phyloP scores from a whole-genome alignment of 2,329 filamentous ascomycete species.

The Plenodomus biglobosus region DNA sequence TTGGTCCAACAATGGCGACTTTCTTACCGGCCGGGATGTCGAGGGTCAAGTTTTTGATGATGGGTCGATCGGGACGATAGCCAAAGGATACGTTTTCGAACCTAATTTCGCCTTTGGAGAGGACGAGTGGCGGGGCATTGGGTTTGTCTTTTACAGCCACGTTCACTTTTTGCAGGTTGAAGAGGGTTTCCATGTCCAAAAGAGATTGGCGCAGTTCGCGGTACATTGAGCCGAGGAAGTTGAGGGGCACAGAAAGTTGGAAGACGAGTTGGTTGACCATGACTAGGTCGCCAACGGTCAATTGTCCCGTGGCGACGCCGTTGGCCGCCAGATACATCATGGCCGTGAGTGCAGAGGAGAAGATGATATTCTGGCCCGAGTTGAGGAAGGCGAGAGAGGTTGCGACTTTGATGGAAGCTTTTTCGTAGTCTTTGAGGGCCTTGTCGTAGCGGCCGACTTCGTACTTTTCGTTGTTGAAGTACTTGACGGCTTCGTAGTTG shows the following conservation, averaged over 20 bases:
- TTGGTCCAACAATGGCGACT: conserved; percentile 91
- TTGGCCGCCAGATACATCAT: conserved; percentile 99
- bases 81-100: conserved; percentile 96
- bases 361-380: conserved; percentile 94
- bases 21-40: conserved; percentile 96
- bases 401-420: conserved; percentile 93
- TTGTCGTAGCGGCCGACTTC: conserved; percentile 89
- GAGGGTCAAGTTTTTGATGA: conserved; percentile 79
- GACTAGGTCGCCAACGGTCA: conserved; percentile 94
- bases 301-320: conserved; percentile 75
- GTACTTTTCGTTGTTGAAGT: conserved; percentile 98
- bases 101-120: conserved; percentile 82
- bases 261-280: conserved; percentile 99
- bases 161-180: conserved; percentile 96
- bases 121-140: conserved; percentile 69
- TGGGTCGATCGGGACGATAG: conserved; percentile 83
- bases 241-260: conserved; percentile 92
- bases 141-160: conserved; percentile 78
- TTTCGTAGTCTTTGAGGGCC: conserved; percentile 82
- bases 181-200: conserved; percentile 97
- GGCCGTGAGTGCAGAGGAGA: conserved; percentile 85
- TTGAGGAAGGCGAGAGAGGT: conserved; percentile 93
- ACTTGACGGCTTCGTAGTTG: conserved; percentile 99
- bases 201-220: conserved; percentile 92
- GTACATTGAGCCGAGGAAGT: conserved; percentile 98